Conservation (phyloP, 2,329 filamentous ascomycete genomes). For the Penicillium sp. region DNA sequence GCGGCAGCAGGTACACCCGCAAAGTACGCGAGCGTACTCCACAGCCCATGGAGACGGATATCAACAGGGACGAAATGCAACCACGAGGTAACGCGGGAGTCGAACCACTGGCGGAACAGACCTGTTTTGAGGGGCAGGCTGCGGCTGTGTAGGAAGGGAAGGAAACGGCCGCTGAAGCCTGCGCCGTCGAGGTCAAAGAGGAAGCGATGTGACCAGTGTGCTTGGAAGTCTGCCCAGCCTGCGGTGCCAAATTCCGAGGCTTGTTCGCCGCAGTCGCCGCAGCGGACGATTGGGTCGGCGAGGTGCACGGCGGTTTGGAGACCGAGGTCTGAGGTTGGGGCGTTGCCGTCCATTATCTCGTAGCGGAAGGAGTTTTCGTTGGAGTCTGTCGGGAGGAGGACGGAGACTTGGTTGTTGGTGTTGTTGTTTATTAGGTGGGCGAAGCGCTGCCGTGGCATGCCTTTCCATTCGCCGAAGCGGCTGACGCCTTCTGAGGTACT, state of each 20-base stretch:
- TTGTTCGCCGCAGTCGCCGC: slow-evolving; percentile 55
- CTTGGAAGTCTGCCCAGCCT: slow-evolving; percentile 50
- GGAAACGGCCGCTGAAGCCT: slow-evolving; percentile 63
- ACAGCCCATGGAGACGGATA: slow-evolving; percentile 68
- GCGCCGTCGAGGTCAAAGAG: slow-evolving; percentile 70
- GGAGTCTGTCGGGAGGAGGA: slow-evolving; percentile 54
- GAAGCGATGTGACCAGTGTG: slow-evolving; percentile 65
- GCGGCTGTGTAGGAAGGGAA: slow-evolving; percentile 63
- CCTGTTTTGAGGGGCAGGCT: slow-evolving; percentile 68
- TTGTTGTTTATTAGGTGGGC: slow-evolving; percentile 66
- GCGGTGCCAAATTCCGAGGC: slow-evolving; percentile 52
- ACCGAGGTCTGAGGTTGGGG: slow-evolving; percentile 43
- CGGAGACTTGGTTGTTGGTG: slow-evolving; percentile 48
- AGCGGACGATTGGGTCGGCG: slow-evolving; percentile 57
- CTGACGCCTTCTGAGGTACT: slow-evolving; percentile 57
- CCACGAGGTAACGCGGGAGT: slow-evolving; percentile 71
- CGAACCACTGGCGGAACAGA: slow-evolving; percentile 77
- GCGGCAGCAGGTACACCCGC: slow-evolving; percentile 47
- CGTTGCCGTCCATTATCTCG: slow-evolving; percentile 48
- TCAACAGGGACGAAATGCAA: slow-evolving; percentile 78
- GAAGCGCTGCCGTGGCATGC: slow-evolving; percentile 67
- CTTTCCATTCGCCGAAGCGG: slow-evolving; percentile 59
- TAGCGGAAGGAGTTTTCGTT: slow-evolving; percentile 51
- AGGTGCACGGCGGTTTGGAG: slow-evolving; percentile 62
- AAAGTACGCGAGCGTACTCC: slow-evolving; percentile 73